A percentile compares a stretch with the other conserved stretches of the same genome.
These are phyloP conservation scores for Phylloporus rhodoxanthus DNA, from an alignment of 768 basidiomycete genomes.

Conservation along the genomic window DNA sequence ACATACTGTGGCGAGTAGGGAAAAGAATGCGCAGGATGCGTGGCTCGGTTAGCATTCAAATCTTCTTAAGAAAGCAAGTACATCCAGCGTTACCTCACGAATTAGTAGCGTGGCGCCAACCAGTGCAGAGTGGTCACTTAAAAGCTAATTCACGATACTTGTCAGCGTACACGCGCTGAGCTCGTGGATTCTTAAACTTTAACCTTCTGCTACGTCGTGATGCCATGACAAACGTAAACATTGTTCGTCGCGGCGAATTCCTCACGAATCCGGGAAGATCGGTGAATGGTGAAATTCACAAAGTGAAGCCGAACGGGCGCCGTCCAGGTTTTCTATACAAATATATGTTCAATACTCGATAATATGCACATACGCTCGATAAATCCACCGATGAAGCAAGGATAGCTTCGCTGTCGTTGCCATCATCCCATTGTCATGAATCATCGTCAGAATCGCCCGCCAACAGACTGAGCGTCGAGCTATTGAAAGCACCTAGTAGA, in stretches of 20 bases:
- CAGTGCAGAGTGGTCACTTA: no score
- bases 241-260: not conserved
- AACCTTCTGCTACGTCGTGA: not conserved
- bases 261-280: no score
- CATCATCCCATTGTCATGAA: conserved; percentile 8
- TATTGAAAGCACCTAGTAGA: conserved; percentile 26
- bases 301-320: no score
- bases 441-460: conserved; percentile 29
- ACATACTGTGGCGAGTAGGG: not conserved
- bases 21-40: not conserved
- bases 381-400: conserved; percentile 9
- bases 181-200: not conserved
- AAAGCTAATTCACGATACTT: not conserved
- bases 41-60: not conserved
- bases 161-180: not conserved
- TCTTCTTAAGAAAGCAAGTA: not conserved
- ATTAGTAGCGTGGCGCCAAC: not conserved
- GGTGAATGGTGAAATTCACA: no score
- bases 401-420: not conserved
- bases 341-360: not conserved
- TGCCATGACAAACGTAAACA: not conserved
- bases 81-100: not conserved
- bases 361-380: conserved; percentile 1
- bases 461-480: conserved; percentile 22
- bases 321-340: not conserved